Percentiles rank a stretch among this genome's conserved stretches.
Conservation (phyloP, 306 rosid species). For the Fagus crenata region DNA sequence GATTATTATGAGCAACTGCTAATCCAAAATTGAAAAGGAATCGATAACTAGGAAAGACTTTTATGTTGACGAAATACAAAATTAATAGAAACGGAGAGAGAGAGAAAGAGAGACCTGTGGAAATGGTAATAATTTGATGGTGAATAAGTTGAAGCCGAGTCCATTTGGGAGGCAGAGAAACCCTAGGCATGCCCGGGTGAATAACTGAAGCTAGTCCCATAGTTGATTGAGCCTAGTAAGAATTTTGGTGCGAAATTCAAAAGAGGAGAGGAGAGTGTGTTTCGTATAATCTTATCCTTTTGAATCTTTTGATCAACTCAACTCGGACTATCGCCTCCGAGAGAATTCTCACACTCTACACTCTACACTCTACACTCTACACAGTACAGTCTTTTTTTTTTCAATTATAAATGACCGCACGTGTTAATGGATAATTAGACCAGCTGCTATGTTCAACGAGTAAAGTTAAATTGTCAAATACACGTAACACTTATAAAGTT, state of each 20-base stretch:
- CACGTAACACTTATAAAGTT: too few relatives aligned
- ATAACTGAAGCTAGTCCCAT: slow-evolving; percentile 72
- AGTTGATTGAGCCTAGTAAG: slow-evolving; percentile 4
- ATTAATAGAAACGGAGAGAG: not conserved
- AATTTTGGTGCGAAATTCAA: not conserved
- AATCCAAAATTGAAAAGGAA: slow-evolving; percentile 20
- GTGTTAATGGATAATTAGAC: too few relatives aligned
- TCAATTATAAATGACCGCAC: too few relatives aligned
- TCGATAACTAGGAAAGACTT: not conserved
- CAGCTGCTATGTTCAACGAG: too few relatives aligned
- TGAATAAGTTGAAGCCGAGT: slow-evolving; percentile 22
- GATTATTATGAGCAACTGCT: slow-evolving; percentile 42
- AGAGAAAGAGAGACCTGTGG: slow-evolving; percentile 36
- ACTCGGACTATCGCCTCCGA: too few relatives aligned
- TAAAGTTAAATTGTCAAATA: too few relatives aligned
- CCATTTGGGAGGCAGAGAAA: slow-evolving; percentile 41
- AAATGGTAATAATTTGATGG: slow-evolving; percentile 34
- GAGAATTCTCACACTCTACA: too few relatives aligned
- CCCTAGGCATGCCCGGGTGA: slow-evolving; percentile 32
- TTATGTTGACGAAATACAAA: not conserved
- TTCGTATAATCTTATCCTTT: not conserved
- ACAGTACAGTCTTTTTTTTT: too few relatives aligned
- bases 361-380: too few relatives aligned
- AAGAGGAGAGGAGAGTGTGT: not conserved
- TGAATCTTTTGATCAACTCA: not conserved